phyloP scores from a whole-genome alignment of 1,284 basidiomycete genomes.

The Vanrija pseudolonga region DNA sequence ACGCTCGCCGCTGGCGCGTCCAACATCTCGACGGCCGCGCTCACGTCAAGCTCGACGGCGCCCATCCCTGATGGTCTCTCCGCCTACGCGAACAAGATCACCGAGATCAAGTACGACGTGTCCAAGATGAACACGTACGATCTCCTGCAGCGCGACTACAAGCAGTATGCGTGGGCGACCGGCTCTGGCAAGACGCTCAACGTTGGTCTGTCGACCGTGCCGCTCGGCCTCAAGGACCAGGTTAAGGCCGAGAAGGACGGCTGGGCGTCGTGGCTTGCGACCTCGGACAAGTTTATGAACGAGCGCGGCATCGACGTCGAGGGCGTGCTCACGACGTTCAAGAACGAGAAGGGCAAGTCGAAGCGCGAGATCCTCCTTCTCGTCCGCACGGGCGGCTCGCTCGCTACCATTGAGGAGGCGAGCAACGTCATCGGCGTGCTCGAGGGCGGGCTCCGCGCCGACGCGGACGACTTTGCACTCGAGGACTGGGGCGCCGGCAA shows the following conservation, averaged over 20 bases:
- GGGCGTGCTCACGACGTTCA: slow-evolving; percentile 69
- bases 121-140: slow-evolving; percentile 67
- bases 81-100: slow-evolving; percentile 56
- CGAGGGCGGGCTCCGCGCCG: slow-evolving; percentile 54
- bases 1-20: slow-evolving; percentile 11
- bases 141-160: slow-evolving; percentile 86
- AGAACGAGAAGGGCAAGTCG: slow-evolving; percentile 58
- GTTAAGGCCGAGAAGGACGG: slow-evolving; percentile 52
- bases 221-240: slow-evolving; percentile 58
- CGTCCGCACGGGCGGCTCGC: slow-evolving; percentile 46
- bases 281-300: slow-evolving; percentile 61
- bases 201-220: slow-evolving; percentile 75
- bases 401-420: slow-evolving; percentile 16
- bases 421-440: slow-evolving; percentile 33
- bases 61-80: slow-evolving; percentile 26
- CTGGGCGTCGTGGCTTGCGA: slow-evolving; percentile 52
- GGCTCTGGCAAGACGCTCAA: slow-evolving; percentile 26
- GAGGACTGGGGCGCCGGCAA: slow-evolving; percentile 47
- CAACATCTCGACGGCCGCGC: background rate
- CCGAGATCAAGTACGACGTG: slow-evolving; percentile 64
- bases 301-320: slow-evolving; percentile 63
- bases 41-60: background rate
- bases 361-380: slow-evolving; percentile 67
- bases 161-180: slow-evolving; percentile 65
- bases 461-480: slow-evolving; percentile 53